Conservation (phyloP, 495 filamentous ascomycete species). For the Neurospora pannonica region DNA sequence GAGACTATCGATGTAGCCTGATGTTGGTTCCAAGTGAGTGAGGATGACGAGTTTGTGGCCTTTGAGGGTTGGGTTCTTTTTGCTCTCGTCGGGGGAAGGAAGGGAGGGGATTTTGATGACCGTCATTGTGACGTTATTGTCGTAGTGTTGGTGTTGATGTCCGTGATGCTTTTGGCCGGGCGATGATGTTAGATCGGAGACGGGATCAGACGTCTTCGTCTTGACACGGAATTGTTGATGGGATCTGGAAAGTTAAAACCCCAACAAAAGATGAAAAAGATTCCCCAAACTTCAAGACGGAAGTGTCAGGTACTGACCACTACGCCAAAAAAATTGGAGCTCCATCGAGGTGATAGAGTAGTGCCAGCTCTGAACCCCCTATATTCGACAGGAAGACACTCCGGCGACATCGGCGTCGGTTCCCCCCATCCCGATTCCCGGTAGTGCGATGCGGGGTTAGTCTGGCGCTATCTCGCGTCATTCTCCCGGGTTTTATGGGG, state of each 20-base stretch:
- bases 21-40: constrained; percentile 34
- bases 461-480: neutral
- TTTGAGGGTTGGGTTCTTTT: constrained; percentile 27
- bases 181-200: neutral
- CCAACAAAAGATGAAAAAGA: neutral
- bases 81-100: neutral
- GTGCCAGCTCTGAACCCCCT: too few species aligned
- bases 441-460: neutral
- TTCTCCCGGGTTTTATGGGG: neutral
- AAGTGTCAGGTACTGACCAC: too few species aligned
- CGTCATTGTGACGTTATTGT: neutral
- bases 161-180: neutral
- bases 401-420: neutral
- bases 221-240: neutral
- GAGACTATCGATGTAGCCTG: constrained; percentile 31
- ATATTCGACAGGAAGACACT: too few species aligned
- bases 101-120: neutral
- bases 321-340: too few species aligned
- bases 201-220: neutral
- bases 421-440: neutral
- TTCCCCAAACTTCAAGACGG: neutral
- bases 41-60: constrained; percentile 39
- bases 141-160: neutral
- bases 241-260: too few species aligned
- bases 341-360: too few species aligned